phyloP scores from a whole-genome alignment of 441 rosid species.

The Cnidoscolus chayamansa region DNA sequence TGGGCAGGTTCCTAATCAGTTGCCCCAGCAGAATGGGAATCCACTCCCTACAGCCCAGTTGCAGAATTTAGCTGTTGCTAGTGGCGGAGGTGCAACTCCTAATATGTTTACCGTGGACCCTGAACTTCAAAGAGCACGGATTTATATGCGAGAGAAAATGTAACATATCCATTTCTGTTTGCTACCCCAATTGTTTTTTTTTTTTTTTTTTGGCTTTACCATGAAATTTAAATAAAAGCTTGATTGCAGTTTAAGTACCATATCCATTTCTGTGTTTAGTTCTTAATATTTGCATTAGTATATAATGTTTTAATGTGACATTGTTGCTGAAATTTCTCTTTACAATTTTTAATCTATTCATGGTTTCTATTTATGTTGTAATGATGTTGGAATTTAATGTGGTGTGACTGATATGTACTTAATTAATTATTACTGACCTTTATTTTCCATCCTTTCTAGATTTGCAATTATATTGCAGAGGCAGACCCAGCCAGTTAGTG shows the following conservation, averaged over 20 bases:
- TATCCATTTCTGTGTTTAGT: no score
- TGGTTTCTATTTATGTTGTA: not conserved
- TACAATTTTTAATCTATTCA: conserved; percentile 7
- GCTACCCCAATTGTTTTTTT: no score
- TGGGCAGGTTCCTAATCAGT: conserved; percentile 76
- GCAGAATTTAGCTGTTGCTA: conserved; percentile 55
- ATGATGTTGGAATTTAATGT: not conserved
- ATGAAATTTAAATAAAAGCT: not conserved
- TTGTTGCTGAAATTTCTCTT: not conserved
- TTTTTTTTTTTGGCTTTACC: not conserved
- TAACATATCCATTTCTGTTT: conserved; percentile 38
- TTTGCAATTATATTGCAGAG: conserved; percentile 50
- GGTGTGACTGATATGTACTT: no score
- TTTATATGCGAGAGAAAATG: conserved; percentile 56
- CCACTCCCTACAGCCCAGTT: conserved; percentile 51
- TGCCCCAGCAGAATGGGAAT: conserved; percentile 80
- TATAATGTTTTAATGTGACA: no score
- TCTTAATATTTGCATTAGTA: no score
- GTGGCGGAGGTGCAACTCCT: conserved; percentile 27
- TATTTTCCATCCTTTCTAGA: conserved; percentile 37
- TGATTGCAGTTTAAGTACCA: not conserved
- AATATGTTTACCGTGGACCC: conserved; percentile 25
- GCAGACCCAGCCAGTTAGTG: conserved; percentile 50
- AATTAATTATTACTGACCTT: conserved; percentile 21
- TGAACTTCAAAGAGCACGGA: conserved; percentile 53